Evolutionary conservation across 768 basidiomycete genomes (phyloP).

Genomic region (Rhodotorula kratochvilovae): DNA sequence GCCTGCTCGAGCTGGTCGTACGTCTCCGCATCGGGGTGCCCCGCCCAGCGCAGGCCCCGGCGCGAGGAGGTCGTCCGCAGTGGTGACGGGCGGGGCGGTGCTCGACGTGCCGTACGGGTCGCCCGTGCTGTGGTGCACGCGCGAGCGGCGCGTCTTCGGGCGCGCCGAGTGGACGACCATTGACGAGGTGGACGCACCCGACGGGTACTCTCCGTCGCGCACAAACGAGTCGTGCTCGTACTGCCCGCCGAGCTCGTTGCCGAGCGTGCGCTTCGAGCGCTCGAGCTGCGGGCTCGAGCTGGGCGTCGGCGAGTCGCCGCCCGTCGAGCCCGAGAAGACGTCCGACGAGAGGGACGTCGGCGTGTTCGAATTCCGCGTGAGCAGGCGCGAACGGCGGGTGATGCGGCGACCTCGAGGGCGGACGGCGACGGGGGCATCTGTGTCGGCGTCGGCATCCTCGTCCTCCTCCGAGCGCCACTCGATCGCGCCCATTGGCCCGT

Average conservation of each 20-base stretch:
- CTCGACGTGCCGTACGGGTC: background rate
- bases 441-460: slow-evolving; percentile 8
- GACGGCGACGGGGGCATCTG: background rate
- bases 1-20: slow-evolving; percentile 11
- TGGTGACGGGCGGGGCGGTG: background rate
- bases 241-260: slow-evolving; percentile 9
- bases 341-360: background rate
- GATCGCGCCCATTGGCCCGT: background rate
- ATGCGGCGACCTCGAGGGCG: background rate
- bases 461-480: slow-evolving; percentile 18
- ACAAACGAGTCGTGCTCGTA: background rate
- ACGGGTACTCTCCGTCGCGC: background rate
- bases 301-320: background rate
- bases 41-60: background rate
- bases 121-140: background rate
- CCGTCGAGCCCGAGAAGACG: background rate
- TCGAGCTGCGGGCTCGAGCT: background rate
- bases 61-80: slow-evolving; percentile 4
- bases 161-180: background rate
- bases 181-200: background rate
- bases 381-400: background rate
- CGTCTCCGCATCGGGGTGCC: background rate
- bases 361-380: background rate
- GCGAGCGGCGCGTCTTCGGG: background rate
- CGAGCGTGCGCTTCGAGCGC: background rate